Conservation (phyloP, 257 asterid genomes). For the Avicennia marina region DNA sequence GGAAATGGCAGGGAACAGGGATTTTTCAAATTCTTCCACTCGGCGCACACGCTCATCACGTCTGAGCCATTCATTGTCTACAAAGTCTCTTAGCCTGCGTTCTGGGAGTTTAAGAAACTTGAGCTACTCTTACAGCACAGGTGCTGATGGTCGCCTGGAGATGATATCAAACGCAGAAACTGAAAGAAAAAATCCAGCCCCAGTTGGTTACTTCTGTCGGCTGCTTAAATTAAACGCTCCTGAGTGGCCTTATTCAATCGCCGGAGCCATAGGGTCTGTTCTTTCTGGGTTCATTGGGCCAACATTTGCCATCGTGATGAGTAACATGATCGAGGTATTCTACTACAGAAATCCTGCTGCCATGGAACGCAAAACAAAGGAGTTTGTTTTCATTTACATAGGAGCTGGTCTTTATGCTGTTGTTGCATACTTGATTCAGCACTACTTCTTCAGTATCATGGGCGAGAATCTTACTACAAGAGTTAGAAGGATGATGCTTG, state of each 20-base stretch:
- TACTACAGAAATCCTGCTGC: conserved; percentile 63
- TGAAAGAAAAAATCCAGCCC: conserved; percentile 79
- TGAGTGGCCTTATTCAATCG: conserved; percentile 93
- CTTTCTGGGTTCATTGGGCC: conserved; percentile 96
- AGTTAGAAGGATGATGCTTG: conserved; percentile 97
- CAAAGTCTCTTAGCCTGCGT: conserved; percentile 94
- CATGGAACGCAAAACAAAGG: conserved; percentile 90
- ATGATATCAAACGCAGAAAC: conserved; percentile 96
- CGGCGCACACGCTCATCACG: conserved; percentile 81
- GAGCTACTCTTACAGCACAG: conserved; percentile 91
- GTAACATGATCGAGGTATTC: conserved; percentile 95
- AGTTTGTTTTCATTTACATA: conserved; percentile 74
- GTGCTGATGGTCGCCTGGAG: conserved; percentile 96
- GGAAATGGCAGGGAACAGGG: conserved; percentile 84
- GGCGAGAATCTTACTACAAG: conserved; percentile 95
- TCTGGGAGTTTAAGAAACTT: conserved; percentile 87
- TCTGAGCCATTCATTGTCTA: conserved; percentile 84
- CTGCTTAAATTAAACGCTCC: conserved; percentile 87
- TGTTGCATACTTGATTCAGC: conserved; percentile 84
- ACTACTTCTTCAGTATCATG: conserved; percentile 96
- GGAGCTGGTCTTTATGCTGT: conserved; percentile 95
- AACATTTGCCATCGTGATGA: conserved; percentile 89
- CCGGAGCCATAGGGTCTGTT: conserved; percentile 94
- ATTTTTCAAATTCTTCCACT: conserved; percentile 81
- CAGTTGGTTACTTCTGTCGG: conserved; percentile 77